A percentile compares a stretch with the other conserved stretches of the same genome.
These are phyloP conservation scores for Rhynchospora pubera DNA, from an alignment of 176 grass and related monocot species.

Conservation along the genomic window DNA sequence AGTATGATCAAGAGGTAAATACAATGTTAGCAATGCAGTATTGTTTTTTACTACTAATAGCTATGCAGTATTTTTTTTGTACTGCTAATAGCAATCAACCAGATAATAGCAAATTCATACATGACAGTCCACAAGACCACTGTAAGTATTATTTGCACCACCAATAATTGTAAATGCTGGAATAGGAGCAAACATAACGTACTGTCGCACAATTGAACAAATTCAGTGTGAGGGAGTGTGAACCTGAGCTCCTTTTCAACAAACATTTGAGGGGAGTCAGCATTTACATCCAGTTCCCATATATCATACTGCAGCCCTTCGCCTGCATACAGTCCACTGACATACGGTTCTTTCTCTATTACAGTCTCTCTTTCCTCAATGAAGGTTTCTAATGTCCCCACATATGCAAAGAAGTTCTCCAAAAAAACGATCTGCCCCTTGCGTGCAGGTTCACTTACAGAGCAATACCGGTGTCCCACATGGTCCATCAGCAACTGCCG, in stretches of 20 bases:
- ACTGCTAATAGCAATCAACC: background rate
- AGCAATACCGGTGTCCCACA: slow-evolving; percentile 78
- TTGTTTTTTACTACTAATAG: too few species aligned
- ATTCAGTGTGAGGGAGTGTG: slow-evolving; percentile 83
- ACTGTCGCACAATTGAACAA: slow-evolving; percentile 74
- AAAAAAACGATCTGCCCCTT: slow-evolving; percentile 69
- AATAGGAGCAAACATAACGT: background rate
- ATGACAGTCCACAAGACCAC: background rate
- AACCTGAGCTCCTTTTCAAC: slow-evolving; percentile 64
- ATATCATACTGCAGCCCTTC: slow-evolving; percentile 32
- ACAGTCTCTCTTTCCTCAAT: slow-evolving; percentile 63
- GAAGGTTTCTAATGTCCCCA: slow-evolving; percentile 90
- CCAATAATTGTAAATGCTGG: background rate
- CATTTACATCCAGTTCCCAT: slow-evolving; percentile 85
- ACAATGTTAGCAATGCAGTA: background rate
- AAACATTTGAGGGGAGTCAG: slow-evolving; percentile 68
- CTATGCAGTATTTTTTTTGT: background rate
- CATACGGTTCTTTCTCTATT: slow-evolving; percentile 40
- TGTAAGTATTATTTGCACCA: too few species aligned
- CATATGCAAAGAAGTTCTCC: slow-evolving; percentile 66
- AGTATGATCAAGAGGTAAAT: background rate
- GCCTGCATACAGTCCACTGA: slow-evolving; percentile 47
- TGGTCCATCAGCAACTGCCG: slow-evolving; percentile 73
- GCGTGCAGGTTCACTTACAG: slow-evolving; percentile 69
- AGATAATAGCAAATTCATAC: background rate